Base-by-base conservation (phyloP, 371 early-diverging fungal species). In the Rozella allomycis region DNA sequence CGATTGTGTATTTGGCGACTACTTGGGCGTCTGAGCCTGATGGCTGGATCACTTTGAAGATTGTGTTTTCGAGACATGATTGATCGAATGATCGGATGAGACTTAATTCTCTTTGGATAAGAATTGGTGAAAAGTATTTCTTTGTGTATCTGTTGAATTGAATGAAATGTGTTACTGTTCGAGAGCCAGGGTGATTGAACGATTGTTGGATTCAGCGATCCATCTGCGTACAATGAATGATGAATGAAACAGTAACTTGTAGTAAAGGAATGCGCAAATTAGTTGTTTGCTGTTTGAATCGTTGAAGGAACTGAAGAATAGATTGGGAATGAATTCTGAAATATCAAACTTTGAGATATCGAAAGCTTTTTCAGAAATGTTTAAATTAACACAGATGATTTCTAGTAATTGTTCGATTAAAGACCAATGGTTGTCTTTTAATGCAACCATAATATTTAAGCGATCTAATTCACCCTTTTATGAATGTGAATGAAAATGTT, bases 171-270 rank as follows among this genome's bases (percentile, higher is more conserved):
- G 13, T 22, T 59, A 67, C 55, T 50, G 55, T 36, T 81, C 83
- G 21, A 81, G 66, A 3, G 69, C 72, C 18, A 72, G 42, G 5
- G 57, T 65, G 31, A 78, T 30, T 43, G 80, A 82, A 7, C 81
- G 60, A 20, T 73, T 58, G 47, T 72, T 75, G 47, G 73, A 74
- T 43, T 78, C 72, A 2, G 68, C 56, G 78, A 78, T 81, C 81
- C 81, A 85, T 26, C 41, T 51, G 38, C 78, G 50, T 2, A 71
- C 73, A 29, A 79, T 47, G n/a, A 76, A 64, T 1, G 86, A 81
- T 16, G 70, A 54, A 26, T 60, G 46, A 20, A 52, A 54, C 17
- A 86, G 42, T 10, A 67, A 42, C 3, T 64, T 47, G 42, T 60
- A 74, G 38, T 77, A 80, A 14, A 82, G 17, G 49, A 82, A 76